Percentiles rank a stretch among this genome's conserved stretches.
phyloP scores from a whole-genome alignment of 345 rosid species.

The Cardamine resedifolia region DNA sequence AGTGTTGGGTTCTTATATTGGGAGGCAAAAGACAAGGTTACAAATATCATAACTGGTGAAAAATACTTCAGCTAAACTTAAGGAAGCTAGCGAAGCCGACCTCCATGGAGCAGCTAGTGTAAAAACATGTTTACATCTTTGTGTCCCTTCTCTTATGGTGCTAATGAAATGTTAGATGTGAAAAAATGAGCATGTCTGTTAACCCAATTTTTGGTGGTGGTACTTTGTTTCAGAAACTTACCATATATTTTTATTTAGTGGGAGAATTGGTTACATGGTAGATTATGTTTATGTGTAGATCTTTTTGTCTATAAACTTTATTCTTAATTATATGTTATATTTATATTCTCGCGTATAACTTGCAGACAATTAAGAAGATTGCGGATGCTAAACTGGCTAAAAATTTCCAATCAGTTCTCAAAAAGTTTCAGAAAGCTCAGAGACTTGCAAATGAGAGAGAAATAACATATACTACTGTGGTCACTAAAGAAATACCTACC shows the following conservation, averaged over 20 bases:
- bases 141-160: neutral
- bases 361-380: conserved; percentile 69
- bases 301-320: neutral
- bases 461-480: conserved; percentile 50
- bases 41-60: conserved; percentile 62
- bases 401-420: conserved; percentile 62
- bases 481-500: conserved; percentile 50
- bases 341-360: conserved; percentile 2
- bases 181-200: neutral
- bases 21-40: conserved; percentile 64
- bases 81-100: conserved; percentile 70
- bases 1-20: neutral
- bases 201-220: neutral
- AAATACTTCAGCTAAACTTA: conserved; percentile 66
- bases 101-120: conserved; percentile 50
- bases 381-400: conserved; percentile 78
- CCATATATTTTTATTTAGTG: neutral
- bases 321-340: neutral
- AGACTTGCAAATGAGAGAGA: conserved; percentile 80
- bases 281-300: neutral
- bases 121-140: conserved; percentile 32
- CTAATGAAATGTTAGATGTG: conserved; percentile 10
- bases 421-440: conserved; percentile 73
- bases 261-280: neutral
- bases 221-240: neutral